These are phyloP conservation scores for Nicotiana sylvestris DNA, from an alignment of 257 asterid genomes.

Conservation along the genomic window DNA sequence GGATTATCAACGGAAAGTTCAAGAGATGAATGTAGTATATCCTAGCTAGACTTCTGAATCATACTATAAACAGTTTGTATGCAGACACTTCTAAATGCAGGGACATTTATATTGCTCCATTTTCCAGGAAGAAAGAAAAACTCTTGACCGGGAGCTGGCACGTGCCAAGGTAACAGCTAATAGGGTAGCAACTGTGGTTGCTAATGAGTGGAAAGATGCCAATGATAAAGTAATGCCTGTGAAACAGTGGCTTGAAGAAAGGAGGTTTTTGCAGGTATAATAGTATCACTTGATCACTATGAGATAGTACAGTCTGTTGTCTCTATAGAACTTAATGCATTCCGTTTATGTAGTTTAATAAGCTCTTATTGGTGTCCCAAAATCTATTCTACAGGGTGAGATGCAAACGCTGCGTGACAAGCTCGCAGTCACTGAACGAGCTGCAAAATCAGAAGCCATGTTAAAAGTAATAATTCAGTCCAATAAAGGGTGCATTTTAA, in stretches of 20 bases:
- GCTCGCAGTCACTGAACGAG: slow-evolving; percentile 76
- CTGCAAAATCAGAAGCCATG: slow-evolving; percentile 87
- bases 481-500: not conserved
- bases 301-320: not conserved
- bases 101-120: not conserved
- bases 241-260: slow-evolving; percentile 94
- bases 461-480: slow-evolving; percentile 49
- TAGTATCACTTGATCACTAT: not conserved
- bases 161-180: slow-evolving; percentile 27
- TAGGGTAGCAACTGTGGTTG: slow-evolving; percentile 77
- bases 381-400: slow-evolving; percentile 58
- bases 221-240: slow-evolving; percentile 99
- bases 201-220: slow-evolving; percentile 97
- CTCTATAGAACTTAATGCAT: not conserved
- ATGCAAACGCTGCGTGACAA: slow-evolving; percentile 95
- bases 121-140: slow-evolving; percentile 22
- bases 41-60: not conserved
- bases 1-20: slow-evolving; percentile 27
- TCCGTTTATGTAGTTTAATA: not conserved
- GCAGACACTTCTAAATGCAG: not conserved
- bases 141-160: slow-evolving; percentile 23
- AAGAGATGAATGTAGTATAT: slow-evolving; percentile 24
- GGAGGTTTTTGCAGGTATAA: slow-evolving; percentile 82
- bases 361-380: not conserved
- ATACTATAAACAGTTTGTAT: not conserved